Percentiles rank a stretch among this genome's conserved stretches.
Evolutionary conservation across 2,329 filamentous ascomycete species (phyloP).

Genomic region (Diaporthe sp.): DNA sequence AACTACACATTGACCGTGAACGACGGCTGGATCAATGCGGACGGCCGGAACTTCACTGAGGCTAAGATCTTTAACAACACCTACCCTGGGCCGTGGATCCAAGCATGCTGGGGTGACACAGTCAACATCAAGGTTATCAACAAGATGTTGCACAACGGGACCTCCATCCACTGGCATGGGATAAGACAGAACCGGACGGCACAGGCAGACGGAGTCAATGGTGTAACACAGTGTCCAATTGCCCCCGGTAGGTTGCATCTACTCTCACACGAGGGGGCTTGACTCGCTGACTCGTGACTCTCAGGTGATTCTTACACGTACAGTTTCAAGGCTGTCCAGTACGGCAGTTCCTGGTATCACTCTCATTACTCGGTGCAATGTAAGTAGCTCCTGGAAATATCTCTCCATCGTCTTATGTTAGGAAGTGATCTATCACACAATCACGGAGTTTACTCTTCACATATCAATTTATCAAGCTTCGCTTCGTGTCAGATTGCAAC

Average conservation of each 20-base stretch:
- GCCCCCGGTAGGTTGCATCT: slow-evolving; percentile 53
- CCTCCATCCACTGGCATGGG: slow-evolving; percentile 75
- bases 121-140: slow-evolving; percentile 73
- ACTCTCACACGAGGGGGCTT: not conserved
- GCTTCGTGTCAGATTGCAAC: not conserved
- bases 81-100: slow-evolving; percentile 70
- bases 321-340: slow-evolving; percentile 63
- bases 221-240: slow-evolving; percentile 70
- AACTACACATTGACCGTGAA: slow-evolving; percentile 23
- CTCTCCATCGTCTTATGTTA: not conserved
- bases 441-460: not conserved
- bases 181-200: slow-evolving; percentile 72
- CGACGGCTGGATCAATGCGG: slow-evolving; percentile 22
- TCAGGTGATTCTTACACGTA: slow-evolving; percentile 65
- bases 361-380: slow-evolving; percentile 64
- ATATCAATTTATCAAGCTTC: not conserved
- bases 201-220: slow-evolving; percentile 73
- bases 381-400: not conserved
- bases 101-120: slow-evolving; percentile 70
- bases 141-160: slow-evolving; percentile 64
- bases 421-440: too few relatives aligned
- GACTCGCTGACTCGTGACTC: not conserved
- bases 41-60: slow-evolving; percentile 25
- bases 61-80: slow-evolving; percentile 58
- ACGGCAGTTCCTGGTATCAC: slow-evolving; percentile 46